phyloP scores from a whole-genome alignment of 2,329 filamentous ascomycete species.

The Domatiomyces catenatus region DNA sequence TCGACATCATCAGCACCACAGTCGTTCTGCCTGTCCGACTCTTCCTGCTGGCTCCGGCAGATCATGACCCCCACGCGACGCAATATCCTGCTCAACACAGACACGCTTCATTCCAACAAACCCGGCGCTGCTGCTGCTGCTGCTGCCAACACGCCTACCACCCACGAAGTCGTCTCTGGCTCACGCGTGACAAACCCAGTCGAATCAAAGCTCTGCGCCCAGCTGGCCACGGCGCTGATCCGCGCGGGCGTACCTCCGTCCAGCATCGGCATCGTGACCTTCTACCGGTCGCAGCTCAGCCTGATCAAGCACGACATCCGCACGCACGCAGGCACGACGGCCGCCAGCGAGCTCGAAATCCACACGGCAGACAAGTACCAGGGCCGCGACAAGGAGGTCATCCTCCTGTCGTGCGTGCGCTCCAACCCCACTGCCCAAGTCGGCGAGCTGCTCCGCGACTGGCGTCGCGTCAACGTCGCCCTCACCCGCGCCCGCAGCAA shows the following conservation, averaged over 20 bases:
- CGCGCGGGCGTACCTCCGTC: conserved; percentile 55
- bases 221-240: conserved; percentile 68
- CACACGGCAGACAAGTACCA: conserved; percentile 96
- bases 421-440: conserved; percentile 70
- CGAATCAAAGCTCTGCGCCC: conserved; percentile 63
- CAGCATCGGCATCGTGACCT: conserved; percentile 88
- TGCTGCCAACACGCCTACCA: conserved; percentile 45
- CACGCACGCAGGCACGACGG: conserved; percentile 19
- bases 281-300: conserved; percentile 84
- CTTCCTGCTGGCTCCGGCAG: conserved; percentile 62
- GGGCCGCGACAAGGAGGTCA: conserved; percentile 84
- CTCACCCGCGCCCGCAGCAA: conserved; percentile 89
- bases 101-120: conserved; percentile 37
- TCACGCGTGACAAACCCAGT: conserved; percentile 75
- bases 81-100: conserved; percentile 81
- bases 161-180: conserved; percentile 45
- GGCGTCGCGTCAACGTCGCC: conserved; percentile 86
- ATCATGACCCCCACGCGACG: conserved; percentile 55
- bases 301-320: conserved; percentile 61
- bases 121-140: conserved; percentile 16
- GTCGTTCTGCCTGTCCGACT: conserved; percentile 17
- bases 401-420: conserved; percentile 74
- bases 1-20: neutral
- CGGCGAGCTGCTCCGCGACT: conserved; percentile 83
- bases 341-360: conserved; percentile 60